Conservation (phyloP, 352 stramenopile species). For the Globisporangium perplexum region DNA sequence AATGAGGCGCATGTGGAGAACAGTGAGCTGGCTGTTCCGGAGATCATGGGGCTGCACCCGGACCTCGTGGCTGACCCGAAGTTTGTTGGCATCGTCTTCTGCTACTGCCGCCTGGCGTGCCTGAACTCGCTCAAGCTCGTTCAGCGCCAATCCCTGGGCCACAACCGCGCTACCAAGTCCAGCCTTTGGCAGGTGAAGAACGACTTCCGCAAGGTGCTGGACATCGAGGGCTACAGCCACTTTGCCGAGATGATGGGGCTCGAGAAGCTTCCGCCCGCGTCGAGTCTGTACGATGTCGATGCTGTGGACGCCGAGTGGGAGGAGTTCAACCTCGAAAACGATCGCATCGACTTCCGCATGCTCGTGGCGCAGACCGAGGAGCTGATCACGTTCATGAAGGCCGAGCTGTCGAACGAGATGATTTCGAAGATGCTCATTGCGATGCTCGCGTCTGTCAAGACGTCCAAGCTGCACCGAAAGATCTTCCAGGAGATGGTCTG, state of each 20-base stretch:
- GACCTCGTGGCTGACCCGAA: slow-evolving; percentile 68
- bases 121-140: slow-evolving; percentile 83
- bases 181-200: slow-evolving; percentile 81
- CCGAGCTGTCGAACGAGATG: slow-evolving; percentile 59
- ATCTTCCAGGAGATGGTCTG: slow-evolving; percentile 87
- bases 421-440: slow-evolving; percentile 83
- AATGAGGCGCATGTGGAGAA: neutral
- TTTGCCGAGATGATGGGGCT: slow-evolving; percentile 78
- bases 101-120: slow-evolving; percentile 74
- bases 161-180: slow-evolving; percentile 56
- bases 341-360: slow-evolving; percentile 84
- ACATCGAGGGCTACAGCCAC: slow-evolving; percentile 63
- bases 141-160: slow-evolving; percentile 36
- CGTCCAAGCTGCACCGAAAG: slow-evolving; percentile 80
- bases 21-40: slow-evolving; percentile 39
- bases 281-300: slow-evolving; percentile 17
- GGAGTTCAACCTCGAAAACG: slow-evolving; percentile 81
- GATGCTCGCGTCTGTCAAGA: slow-evolving; percentile 82
- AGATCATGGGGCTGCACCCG: slow-evolving; percentile 75
- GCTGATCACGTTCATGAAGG: slow-evolving; percentile 59
- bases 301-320: slow-evolving; percentile 78
- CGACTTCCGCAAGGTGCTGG: slow-evolving; percentile 72
- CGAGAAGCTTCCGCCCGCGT: slow-evolving; percentile 23
- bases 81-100: slow-evolving; percentile 78
- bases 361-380: slow-evolving; percentile 59